Base-by-base conservation (phyloP, 106 monocot species). In the Platanthera guangdongensis region DNA sequence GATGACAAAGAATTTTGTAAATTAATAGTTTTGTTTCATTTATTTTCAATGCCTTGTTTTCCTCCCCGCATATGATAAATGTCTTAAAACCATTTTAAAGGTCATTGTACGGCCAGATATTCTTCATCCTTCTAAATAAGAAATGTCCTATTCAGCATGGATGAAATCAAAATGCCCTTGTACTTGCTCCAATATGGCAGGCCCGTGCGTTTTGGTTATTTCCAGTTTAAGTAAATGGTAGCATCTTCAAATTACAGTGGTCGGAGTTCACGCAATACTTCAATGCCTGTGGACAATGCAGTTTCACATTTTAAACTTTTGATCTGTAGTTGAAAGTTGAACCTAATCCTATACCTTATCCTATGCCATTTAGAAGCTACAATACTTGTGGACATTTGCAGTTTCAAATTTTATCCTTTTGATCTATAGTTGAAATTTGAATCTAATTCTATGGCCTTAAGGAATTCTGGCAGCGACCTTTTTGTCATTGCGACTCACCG, bases 21-120 rank as follows among this genome's bases (percentile, higher is more conserved):
- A 9, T 65, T 62, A 19, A 62, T 21, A 18, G 8, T 2, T 22
- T 62, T 2, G 18, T 21, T 62, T 62, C 62, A 62, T 21, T 62
- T 62, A 21, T 62, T 62, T 59, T 59, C 59, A 59, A 59, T 59
- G 11, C 15, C 59, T 59, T 59, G 59, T 59, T 59, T 59, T 59
- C 18, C 18, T 18, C 18, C 18, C 21, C 59, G 18, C 59, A 21
- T 59, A 59, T 19, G 18, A 19, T 12, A 12, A 0, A 13, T 32
- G 8, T 65, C 11, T 32, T 65, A 0, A 39, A 8, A 32, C n/a
- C 32, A 10, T 18, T 65, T 65, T 18, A 65, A 65, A 65, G 4
- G 11, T 5, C 39, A 39, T 39, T 32, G 18, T 59, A 59, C 4
- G 21, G 59, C 7, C 59, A 57, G n/a, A n/a, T 32, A 65, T 65